Conservation (phyloP, 2,329 filamentous ascomycete species). For the Ceratocystis destructans region DNA sequence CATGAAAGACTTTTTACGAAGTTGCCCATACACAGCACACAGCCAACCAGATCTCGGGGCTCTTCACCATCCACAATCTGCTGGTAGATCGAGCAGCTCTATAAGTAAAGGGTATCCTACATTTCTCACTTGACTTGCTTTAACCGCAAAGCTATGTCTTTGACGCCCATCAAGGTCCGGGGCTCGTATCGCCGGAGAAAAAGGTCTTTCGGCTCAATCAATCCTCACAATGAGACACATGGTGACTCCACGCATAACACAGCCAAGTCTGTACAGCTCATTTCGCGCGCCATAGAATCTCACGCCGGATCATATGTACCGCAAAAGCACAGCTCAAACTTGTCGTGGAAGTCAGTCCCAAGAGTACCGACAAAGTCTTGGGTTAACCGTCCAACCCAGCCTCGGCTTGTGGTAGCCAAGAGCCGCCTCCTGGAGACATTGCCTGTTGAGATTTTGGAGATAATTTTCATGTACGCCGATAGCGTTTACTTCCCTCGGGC, state of each 20-base stretch:
- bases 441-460: conserved; percentile 41
- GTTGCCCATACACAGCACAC: not conserved
- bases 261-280: not conserved
- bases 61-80: not conserved
- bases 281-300: not conserved
- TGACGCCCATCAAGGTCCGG: not conserved
- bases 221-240: not conserved
- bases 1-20: not conserved
- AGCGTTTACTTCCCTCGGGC: conserved; percentile 36
- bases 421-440: conserved; percentile 27
- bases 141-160: not conserved
- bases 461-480: conserved; percentile 37
- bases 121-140: not conserved
- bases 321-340: not conserved
- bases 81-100: no score
- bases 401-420: no score
- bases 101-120: not conserved
- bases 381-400: not conserved
- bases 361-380: not conserved
- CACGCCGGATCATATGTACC: not conserved
- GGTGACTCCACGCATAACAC: not conserved
- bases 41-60: not conserved
- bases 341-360: no score
- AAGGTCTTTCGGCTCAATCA: not conserved
- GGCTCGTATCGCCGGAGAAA: not conserved